These are phyloP conservation scores for Camelina hispida DNA, from an alignment of 345 rosid species.

Conservation along the genomic window DNA sequence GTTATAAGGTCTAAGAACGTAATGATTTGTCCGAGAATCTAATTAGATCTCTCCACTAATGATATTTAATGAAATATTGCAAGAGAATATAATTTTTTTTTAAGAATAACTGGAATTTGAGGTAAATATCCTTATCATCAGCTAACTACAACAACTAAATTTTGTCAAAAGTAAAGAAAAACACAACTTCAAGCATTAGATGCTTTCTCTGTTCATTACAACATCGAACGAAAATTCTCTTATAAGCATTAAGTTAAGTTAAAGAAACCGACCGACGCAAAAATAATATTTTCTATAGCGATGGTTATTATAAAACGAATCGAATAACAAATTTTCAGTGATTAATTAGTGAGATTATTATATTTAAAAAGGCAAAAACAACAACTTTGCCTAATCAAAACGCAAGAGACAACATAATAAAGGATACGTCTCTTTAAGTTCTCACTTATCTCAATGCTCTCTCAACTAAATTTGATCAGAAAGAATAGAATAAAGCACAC, in stretches of 20 bases:
- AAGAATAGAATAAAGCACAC: slow-evolving; percentile 31
- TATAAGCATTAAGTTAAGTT: not conserved
- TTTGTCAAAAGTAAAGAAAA: not conserved
- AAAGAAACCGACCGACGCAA: slow-evolving; percentile 18
- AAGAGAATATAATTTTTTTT: not conserved
- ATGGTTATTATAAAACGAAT: not conserved
- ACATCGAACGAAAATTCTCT: not conserved
- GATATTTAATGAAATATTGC: not conserved
- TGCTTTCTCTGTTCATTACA: not conserved
- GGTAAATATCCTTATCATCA: not conserved
- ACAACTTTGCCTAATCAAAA: slow-evolving; percentile 40
- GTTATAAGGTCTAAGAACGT: not conserved
- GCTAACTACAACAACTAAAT: not conserved
- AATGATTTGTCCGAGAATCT: not conserved
- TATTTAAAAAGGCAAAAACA: slow-evolving; percentile 15
- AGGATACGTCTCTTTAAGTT: slow-evolving; percentile 26
- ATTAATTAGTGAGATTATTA: slow-evolving; percentile 16
- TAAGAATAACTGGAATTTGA: slow-evolving; percentile 3
- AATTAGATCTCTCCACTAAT: not conserved
- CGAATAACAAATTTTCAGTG: slow-evolving; percentile 15
- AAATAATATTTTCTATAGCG: not conserved
- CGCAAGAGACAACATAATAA: slow-evolving; percentile 38
- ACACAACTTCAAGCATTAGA: slow-evolving; percentile 10
- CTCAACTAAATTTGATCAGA: slow-evolving; percentile 36
- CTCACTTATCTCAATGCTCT: not conserved